Base-by-base conservation (phyloP, 192 early-diverging fungal species). In the Backusella psychrophila region DNA sequence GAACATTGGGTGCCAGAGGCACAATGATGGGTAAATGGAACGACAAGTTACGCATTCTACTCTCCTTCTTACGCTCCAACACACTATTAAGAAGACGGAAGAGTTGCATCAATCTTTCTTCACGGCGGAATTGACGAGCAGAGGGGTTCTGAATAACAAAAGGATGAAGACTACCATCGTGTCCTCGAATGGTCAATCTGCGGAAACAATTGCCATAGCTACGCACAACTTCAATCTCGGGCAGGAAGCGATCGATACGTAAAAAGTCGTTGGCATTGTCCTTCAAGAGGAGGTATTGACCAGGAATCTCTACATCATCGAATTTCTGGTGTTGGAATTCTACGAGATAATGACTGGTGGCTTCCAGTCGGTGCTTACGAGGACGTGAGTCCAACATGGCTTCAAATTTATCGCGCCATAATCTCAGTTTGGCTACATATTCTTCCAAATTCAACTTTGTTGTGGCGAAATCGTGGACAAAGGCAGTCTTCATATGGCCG, bases 301-400 rank as follows among this genome's bases (percentile, higher is more conserved):
- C 98, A 17, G 98, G 98, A 6, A 99, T 90, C 76, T 99, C 97
- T n/a, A 99, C 94, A 70, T 99, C 97, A 75, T 98, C 97, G 78
- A 99, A 98, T 81, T 97, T 98, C 79, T 96, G 93, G 82, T 98
- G 95, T 79, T 99, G 97, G 87, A 99, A 99, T 82, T 99, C 98
- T 9, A 94, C 95, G 65, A 99, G 82, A 85, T 96, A 98, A 53
- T 95, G 94, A 39, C 92, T 94, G 79, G 93, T 95, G 74, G 94
- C 88, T 76, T 98, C 95, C 3, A 98, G 85, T 81, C 94, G 90
- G 70, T 94, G 95, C 65, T 85, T 87, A 34, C 89, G 81, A n/a
- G 96, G 95, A 44, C 95, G 91, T 75, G 87, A 87, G 71, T 94
- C 93, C 66, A 99, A 84, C 44, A 94, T 86, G 34, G 89, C 89